These are phyloP conservation scores for Tympanopsis confertula DNA, from an alignment of 2,329 filamentous ascomycete species.

Conservation along the genomic window DNA sequence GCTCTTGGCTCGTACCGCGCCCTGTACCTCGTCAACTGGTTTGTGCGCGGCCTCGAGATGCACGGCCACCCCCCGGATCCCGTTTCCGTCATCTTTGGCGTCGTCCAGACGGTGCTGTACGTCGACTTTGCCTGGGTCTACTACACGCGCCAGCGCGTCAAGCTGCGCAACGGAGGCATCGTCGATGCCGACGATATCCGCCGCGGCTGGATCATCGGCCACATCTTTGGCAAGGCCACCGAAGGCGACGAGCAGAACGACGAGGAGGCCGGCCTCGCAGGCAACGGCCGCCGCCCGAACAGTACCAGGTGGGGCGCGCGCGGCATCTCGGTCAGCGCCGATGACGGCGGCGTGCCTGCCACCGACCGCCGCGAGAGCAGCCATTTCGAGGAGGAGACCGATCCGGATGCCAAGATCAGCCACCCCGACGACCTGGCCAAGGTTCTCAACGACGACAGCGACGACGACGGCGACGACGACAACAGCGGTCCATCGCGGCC, in stretches of 20 bases:
- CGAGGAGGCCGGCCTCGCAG: conserved; percentile 43
- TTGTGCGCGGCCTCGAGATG: conserved; percentile 52
- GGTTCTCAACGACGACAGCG: conserved; percentile 28
- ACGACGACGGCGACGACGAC: conserved; percentile 40
- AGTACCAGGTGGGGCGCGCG: conserved; percentile 46
- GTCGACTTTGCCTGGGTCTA: conserved; percentile 96
- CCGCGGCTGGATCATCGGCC: conserved; percentile 72
- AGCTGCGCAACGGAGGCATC: conserved; percentile 76
- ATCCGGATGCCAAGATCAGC: conserved; percentile 54
- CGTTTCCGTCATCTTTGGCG: conserved; percentile 72
- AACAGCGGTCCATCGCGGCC: conserved; percentile 22
- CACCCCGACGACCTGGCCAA: conserved; percentile 54
- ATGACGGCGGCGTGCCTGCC: conserved; percentile 39
- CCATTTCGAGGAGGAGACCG: conserved; percentile 34
- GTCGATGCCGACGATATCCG: conserved; percentile 83
- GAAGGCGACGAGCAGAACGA: conserved; percentile 42
- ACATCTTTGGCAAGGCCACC: conserved; percentile 56
- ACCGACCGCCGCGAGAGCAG: not conserved
- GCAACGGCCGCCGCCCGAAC: conserved; percentile 27
- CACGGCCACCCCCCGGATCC: conserved; percentile 49
- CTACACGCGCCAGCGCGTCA: conserved; percentile 83
- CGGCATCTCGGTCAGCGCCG: conserved; percentile 56
- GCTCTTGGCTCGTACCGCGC: conserved; percentile 78
- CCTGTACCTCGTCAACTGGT: conserved; percentile 88
- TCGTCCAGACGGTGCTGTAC: conserved; percentile 82